A percentile compares a stretch with the other conserved stretches of the same genome.
Conservation (phyloP, 768 basidiomycete species). For the Pisolithus albus region DNA sequence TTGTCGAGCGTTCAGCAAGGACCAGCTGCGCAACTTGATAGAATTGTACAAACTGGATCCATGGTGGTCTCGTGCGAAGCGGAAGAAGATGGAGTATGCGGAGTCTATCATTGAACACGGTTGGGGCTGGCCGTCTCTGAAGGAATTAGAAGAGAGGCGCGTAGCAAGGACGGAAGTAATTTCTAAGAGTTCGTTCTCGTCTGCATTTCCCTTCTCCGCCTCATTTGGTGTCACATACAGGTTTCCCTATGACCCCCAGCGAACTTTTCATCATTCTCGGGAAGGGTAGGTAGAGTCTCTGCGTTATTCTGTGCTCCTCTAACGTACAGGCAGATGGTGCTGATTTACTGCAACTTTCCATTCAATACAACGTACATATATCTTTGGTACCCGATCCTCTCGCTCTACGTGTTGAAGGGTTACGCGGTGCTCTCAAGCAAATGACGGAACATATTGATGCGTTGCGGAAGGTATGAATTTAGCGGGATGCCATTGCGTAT, state of each 20-base stretch:
- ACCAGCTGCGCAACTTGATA: conserved; percentile 53
- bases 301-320: conserved; percentile 5
- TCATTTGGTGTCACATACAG: conserved; percentile 29
- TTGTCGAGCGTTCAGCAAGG: conserved; percentile 54
- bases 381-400: conserved; percentile 52
- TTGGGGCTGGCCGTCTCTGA: conserved; percentile 66
- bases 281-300: conserved; percentile 39
- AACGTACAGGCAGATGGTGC: conserved; percentile 45
- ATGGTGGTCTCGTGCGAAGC: conserved; percentile 26
- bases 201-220: neutral
- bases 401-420: conserved; percentile 52
- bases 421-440: conserved; percentile 44
- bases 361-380: conserved; percentile 53
- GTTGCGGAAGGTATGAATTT: conserved; percentile 42
- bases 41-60: conserved; percentile 39
- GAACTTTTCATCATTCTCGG: conserved; percentile 69
- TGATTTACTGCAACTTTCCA: conserved; percentile 54
- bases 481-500: neutral
- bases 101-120: conserved; percentile 52
- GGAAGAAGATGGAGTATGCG: conserved; percentile 37
- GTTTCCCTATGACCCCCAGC: conserved; percentile 46
- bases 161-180: conserved; percentile 44
- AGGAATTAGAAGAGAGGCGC: conserved; percentile 42
- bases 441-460: conserved; percentile 39
- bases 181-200: conserved; percentile 36